Percentiles rank a stretch among this genome's conserved stretches.
These are phyloP conservation scores for Graphilbum fragrans DNA, from an alignment of 2,329 filamentous ascomycete species.

Conservation along the genomic window DNA sequence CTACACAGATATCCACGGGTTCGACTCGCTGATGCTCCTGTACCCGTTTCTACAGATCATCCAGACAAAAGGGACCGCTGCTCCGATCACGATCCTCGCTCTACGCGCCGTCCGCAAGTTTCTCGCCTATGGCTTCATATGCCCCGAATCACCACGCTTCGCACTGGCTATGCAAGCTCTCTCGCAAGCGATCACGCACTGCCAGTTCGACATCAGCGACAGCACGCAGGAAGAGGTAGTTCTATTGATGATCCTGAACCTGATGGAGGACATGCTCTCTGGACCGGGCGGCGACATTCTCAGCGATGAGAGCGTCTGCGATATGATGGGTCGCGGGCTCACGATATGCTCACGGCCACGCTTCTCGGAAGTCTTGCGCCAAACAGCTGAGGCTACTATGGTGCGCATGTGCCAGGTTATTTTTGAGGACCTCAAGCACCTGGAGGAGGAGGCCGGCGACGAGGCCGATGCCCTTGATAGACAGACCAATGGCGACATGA, in stretches of 20 bases:
- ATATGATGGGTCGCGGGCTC: slow-evolving; percentile 97
- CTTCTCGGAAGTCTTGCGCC: slow-evolving; percentile 77
- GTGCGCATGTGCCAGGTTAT: slow-evolving; percentile 99
- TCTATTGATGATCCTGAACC: slow-evolving; percentile 79
- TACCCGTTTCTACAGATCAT: slow-evolving; percentile 96
- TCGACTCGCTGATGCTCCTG: slow-evolving; percentile 80
- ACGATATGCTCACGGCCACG: slow-evolving; percentile 94
- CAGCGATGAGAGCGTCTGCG: slow-evolving; percentile 96
- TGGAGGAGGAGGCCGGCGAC: slow-evolving; percentile 64
- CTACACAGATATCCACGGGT: slow-evolving; percentile 61
- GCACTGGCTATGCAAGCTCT: slow-evolving; percentile 87
- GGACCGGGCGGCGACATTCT: slow-evolving; percentile 83
- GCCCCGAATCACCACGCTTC: slow-evolving; percentile 72
- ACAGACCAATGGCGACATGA: slow-evolving; percentile 55
- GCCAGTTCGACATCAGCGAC: slow-evolving; percentile 93
- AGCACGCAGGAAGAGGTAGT: slow-evolving; percentile 93
- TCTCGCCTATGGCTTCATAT: slow-evolving; percentile 87
- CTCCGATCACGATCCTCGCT: slow-evolving; percentile 89
- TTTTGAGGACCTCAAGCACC: slow-evolving; percentile 80
- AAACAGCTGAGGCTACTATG: slow-evolving; percentile 94
- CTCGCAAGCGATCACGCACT: slow-evolving; percentile 91
- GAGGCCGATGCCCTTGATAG: slow-evolving; percentile 54
- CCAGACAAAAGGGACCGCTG: slow-evolving; percentile 88
- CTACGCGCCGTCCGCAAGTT: slow-evolving; percentile 93
- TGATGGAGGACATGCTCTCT: slow-evolving; percentile 98